Base-by-base conservation (phyloP, 2,329 filamentous ascomycete genomes). In the Diaporthe eres region DNA sequence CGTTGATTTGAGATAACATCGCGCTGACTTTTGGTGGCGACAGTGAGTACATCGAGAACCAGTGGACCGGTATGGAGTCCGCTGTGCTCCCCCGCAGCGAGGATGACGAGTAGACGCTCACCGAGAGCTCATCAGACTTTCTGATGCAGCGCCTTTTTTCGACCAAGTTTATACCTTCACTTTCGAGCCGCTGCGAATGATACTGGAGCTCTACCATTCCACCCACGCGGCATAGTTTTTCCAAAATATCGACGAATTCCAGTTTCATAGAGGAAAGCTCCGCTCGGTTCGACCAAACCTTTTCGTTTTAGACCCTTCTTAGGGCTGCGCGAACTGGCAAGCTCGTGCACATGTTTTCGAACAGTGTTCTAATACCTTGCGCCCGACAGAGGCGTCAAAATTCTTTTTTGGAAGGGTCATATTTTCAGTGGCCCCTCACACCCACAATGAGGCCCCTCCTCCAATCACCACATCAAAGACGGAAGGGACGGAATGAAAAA, bases 31-130 rank as follows among this genome's bases (percentile, higher is more conserved):
- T 25, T 19, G 15, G 37, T 25, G 15, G 49, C 17, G 13, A 44
- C 53, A 87, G 85, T 12, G 80, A 82, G 13, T 83, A 82, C n/a
- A 80, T 87, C 44, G 82, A 84, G 53, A 71, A 77, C 1, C 80
- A 79, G n/a, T 87, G 85, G 86, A 75, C 78, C 9, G 74, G 65
- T 4, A 82, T 86, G 80, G 74, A 84, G 37, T 84, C 85, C 1
- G 82, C 85, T 39, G 75, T 82, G 4, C 79, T 83, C 71, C 79
- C 81, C 12, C 71, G 61, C 4, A 65, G 55, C 17, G 71, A 73
- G 58, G 71, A 65, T 1, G 71, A 73, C 49, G 71, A 73, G 58
- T 73, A 73, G 22, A 42, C 51, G 28, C n/a, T n/a, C 22, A 65
- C 10, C 25, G 17, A 47, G 9, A 58, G 55, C 55, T 22, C 17